Evolutionary conservation across 73 alveolate species (phyloP), one percentile per base, ranked within the genome.

Genomic region (Urostyla sp.): DNA sequence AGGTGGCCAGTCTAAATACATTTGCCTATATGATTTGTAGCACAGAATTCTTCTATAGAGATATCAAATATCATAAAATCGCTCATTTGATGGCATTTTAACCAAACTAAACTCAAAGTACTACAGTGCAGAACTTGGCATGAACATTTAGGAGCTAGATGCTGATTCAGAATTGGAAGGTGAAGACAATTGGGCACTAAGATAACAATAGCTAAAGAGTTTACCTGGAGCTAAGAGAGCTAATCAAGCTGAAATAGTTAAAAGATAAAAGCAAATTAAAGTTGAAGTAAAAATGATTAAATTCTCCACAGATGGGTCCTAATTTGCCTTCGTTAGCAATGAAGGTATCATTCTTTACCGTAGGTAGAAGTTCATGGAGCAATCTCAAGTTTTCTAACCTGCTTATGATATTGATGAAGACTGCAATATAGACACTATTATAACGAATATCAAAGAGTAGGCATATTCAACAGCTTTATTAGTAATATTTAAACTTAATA

Each of bases 1-100:
- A 54, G 99, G 99, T 34, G 99, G 99, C 23, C 94, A 96, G 74
- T 84, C 96, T 36, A 95, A 96, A 84, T 91, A 88, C 85, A 87
- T 94, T 53, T 93, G 97, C 66, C 77, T 96, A 13, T 96, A 96
- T 85, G 98, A 96, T 81, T 86, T 89, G 94, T 86, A 87, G 69
- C 87, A 89, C 74, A 93, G 94, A 83, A 80, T 96, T 1, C 80
- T 96, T 72, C 88, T 96, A 36, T 94, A 95, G 52, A 90, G 94
- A 90, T 90, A 94, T 67, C 88, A 81, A 5, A 67, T 96, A 11
- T 87, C 99, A 26, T 87, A 94, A 52, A 96, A 96, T 80, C 34
- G 97, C 37, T 90, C 97, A 37, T 81, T 96, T 52, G 97, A 96
- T 75, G 99, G 99, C 32, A 79, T 96, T 67, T 85, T 91, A 56